Evolutionary conservation across 305 asterid genomes (phyloP).

Genomic region (Plantago lanceolata): DNA sequence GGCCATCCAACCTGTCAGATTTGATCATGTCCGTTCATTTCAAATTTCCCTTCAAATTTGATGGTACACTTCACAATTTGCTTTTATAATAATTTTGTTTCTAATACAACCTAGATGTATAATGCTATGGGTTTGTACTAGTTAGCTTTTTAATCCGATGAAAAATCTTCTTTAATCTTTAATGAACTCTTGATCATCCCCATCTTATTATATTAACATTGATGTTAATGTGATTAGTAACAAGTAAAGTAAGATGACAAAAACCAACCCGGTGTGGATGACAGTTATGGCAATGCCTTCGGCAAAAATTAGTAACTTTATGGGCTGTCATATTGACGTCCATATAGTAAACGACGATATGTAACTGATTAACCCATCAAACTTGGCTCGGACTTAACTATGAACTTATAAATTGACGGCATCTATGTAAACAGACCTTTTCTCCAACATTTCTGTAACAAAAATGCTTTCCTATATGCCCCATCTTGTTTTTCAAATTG

Average conservation of each 20-base stretch:
- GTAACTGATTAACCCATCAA: slow-evolving; percentile 2
- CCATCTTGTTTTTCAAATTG: too few relatives aligned
- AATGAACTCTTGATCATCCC: neutral
- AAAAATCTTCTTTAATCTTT: neutral
- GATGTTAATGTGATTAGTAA: neutral
- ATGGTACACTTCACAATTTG: too few relatives aligned
- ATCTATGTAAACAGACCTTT: neutral
- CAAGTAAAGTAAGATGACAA: neutral
- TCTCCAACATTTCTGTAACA: neutral
- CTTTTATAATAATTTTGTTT: too few relatives aligned
- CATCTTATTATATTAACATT: neutral
- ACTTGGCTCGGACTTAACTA: slow-evolving; percentile 1
- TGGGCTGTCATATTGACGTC: neutral
- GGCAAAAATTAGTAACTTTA: slow-evolving; percentile 1
- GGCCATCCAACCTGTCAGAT: too few relatives aligned
- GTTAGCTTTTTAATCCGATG: neutral
- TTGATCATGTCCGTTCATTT: too few relatives aligned
- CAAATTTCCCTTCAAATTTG: too few relatives aligned
- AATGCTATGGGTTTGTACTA: too few relatives aligned
- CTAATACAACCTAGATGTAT: too few relatives aligned
- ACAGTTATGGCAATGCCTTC: slow-evolving; percentile 1
- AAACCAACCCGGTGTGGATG: neutral
- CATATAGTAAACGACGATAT: neutral
- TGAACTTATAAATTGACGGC: neutral
- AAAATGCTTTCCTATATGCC: too few relatives aligned